Conservation (phyloP, 495 filamentous ascomycete genomes). For the Podospora tetraspora region DNA sequence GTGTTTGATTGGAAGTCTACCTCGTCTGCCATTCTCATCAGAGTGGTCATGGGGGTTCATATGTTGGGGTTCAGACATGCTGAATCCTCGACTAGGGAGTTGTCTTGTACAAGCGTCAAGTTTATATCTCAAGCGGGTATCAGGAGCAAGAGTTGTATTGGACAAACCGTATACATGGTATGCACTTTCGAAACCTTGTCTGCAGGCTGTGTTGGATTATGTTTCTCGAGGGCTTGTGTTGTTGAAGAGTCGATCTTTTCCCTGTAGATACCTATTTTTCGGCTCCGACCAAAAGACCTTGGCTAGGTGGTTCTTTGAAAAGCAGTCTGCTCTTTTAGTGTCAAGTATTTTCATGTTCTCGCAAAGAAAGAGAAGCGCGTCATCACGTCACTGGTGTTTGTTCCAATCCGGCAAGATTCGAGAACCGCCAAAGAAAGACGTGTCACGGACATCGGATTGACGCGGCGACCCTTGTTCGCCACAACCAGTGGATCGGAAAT, state of each 20-base stretch:
- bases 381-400: neutral
- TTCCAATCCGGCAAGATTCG: constrained; percentile 5
- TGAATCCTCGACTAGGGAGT: too few relatives aligned
- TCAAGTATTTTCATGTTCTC: neutral
- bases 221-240: neutral
- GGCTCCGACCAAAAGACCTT: neutral
- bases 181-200: neutral
- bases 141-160: neutral
- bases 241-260: neutral
- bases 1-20: too few relatives aligned
- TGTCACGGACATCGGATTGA: neutral
- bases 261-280: neutral
- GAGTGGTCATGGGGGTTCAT: too few relatives aligned
- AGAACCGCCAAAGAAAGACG: neutral
- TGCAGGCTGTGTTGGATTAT: neutral
- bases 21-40: too few relatives aligned
- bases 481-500: constrained; percentile 1
- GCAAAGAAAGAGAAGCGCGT: neutral
- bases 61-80: too few relatives aligned
- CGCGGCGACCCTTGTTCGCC: neutral
- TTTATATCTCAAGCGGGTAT: neutral
- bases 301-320: neutral
- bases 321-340: neutral
- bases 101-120: neutral
- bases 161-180: neutral